Conservation (phyloP, 805 yeast genomes). For the baker's yeast (Saccharomyces cerevisiae) region DNA sequence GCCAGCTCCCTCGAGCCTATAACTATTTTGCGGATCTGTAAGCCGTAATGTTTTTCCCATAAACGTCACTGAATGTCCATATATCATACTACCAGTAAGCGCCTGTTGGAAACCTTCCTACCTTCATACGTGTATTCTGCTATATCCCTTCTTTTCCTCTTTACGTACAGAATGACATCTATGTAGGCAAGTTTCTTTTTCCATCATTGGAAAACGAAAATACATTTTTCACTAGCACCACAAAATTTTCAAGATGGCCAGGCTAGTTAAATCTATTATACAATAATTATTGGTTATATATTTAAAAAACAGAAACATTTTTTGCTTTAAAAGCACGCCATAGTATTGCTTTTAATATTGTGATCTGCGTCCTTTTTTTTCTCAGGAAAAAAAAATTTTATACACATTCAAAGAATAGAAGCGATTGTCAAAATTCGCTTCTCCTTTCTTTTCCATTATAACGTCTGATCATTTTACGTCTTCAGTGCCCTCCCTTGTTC, state of each 20-base stretch:
- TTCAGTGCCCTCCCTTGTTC: neutral
- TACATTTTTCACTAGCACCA: neutral
- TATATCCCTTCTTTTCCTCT: neutral
- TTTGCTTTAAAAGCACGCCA: neutral
- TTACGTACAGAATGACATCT: neutral
- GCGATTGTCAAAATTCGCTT: neutral
- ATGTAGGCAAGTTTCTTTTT: neutral
- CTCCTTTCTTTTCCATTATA: neutral
- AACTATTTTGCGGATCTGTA: neutral
- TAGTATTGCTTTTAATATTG: neutral
- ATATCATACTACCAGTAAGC: neutral
- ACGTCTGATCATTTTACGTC: neutral
- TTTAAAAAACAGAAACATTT: neutral
- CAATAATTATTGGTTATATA: neutral
- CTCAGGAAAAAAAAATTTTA: neutral
- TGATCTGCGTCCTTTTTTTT: neutral
- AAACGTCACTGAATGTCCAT: neutral
- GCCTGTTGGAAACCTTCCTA: neutral
- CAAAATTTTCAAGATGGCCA: neutral
- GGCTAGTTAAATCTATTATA: neutral
- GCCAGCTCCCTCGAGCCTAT: neutral
- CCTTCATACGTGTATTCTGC: neutral
- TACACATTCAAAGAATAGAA: neutral
- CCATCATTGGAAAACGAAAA: neutral
- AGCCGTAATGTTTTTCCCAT: neutral